Evolutionary conservation across 2,329 filamentous ascomycete species (phyloP).

Genomic region (Phyllosticta citrichinensis): DNA sequence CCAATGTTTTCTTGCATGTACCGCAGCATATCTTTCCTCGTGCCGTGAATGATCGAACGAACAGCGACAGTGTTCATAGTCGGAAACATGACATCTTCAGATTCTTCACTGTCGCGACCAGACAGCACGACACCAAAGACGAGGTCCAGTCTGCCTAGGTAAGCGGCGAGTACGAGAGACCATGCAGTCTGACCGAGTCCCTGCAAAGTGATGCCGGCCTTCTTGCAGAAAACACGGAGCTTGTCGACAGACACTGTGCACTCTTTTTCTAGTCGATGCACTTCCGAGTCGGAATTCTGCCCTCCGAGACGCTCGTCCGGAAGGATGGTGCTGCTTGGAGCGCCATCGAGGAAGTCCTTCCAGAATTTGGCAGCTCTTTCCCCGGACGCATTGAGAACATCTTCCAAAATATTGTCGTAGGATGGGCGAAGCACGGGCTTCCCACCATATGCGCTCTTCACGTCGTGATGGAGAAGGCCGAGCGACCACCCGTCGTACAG

Average conservation of each 20-base stretch:
- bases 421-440: slow-evolving; percentile 33
- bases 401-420: slow-evolving; percentile 46
- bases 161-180: slow-evolving; percentile 58
- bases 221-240: slow-evolving; percentile 53
- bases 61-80: slow-evolving; percentile 86
- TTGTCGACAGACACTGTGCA: slow-evolving; percentile 34
- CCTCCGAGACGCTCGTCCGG: neutral
- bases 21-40: slow-evolving; percentile 50
- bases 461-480: slow-evolving; percentile 59
- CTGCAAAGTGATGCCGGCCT: slow-evolving; percentile 61
- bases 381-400: slow-evolving; percentile 40
- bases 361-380: slow-evolving; percentile 55
- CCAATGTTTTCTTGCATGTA: slow-evolving; percentile 64
- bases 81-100: slow-evolving; percentile 64
- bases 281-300: slow-evolving; percentile 11
- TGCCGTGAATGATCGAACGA: slow-evolving; percentile 62
- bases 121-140: slow-evolving; percentile 76
- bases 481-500: slow-evolving; percentile 88
- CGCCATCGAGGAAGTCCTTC: slow-evolving; percentile 53
- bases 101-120: slow-evolving; percentile 65
- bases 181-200: slow-evolving; percentile 68
- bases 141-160: slow-evolving; percentile 58
- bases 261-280: slow-evolving; percentile 36
- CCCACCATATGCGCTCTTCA: slow-evolving; percentile 53
- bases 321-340: slow-evolving; percentile 13